Evolutionary conservation across 2,329 filamentous ascomycete genomes (phyloP), one percentile per base, ranked within the genome.

Genomic region (Mollisia scopiformis): DNA sequence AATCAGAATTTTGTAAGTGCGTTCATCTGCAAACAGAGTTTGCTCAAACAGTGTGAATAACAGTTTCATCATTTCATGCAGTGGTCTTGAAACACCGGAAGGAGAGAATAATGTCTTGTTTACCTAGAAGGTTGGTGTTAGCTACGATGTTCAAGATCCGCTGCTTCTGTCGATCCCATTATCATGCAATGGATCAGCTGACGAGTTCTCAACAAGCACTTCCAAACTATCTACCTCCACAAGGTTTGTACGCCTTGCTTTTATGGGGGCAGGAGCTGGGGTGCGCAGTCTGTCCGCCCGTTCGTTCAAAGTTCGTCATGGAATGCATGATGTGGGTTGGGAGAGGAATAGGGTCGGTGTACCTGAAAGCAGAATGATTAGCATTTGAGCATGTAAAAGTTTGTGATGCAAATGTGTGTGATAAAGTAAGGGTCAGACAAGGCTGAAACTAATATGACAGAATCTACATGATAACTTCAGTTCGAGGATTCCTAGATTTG

Each of bases 221-320:
- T 71, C 72, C 71, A 66, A 69, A 69, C 69, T 57, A 55, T 69
- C 68, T 59, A 68, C 69, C 69, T 71, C 65, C 68, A 72, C 72
- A 73, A 73, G 72, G 70, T 72, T 76, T 77, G 75, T 76, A 76
- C 74, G 74, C 71, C 70, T 71, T 73, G 72, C 66, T 73, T 74
- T 75, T 73, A 69, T 69, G 69, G 69, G 66, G 67, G 66, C 63
- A 73, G 72, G 67, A 65, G 70, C 62, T 67, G 68, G 71, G 71
- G 69, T 73, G 70, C 70, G 67, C 68, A 75, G 73, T 77, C 74
- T 78, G 76, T 76, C 76, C 76, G 76, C 76, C 76, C 75, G 76
- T 77, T 77, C 76, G 76, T 77, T 78, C 75, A 78, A 77, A 74
- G 71, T 78, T 78, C 76, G 69, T 78, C 76, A 77, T 77, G 60